Base-by-base conservation (phyloP, 2,329 filamentous ascomycete species). In the Talaromyces islandicus region DNA sequence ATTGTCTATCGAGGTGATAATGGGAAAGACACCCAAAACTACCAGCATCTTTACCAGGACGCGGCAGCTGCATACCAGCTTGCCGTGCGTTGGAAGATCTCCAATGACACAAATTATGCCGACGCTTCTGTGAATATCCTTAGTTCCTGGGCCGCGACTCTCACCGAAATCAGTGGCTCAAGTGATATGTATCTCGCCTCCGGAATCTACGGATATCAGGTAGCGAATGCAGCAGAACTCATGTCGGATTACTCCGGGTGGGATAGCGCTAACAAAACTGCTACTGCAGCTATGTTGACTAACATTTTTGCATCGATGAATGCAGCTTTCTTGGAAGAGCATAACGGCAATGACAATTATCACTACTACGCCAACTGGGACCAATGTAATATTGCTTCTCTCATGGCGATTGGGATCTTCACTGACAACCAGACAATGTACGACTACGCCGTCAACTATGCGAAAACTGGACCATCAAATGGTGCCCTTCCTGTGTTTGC, bases 321-420 rank as follows among this genome's bases (percentile, higher is more conserved):
- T 62, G 64, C 68, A 14, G 56, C 67, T 2, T 80, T 80, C 58
- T 64, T 79, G 7, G 56, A 68, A 7, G 61, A 69, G 7, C 76
- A 80, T 59, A 75, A 78, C 48, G 71, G 65, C 10, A 68, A 71
- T 2, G 64, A 60, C 19, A 66, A 55, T 19, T 35, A 74, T 50
- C 72, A 77, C 56, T 79, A 76, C 64, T 79, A 76, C 63, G 74
- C 77, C 1, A 79, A 79, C 58, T 81, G 78, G 78, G 78, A 80
- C 59, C 65, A 78, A 4, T 76, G 73, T 64, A 80, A 80, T 43
- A 69, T 80, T 29, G 74, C 75, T 2, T 71, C 73, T 0, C 67
- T 77, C 29, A 65, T 75, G 19, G 72, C 78, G 0, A 78, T 79
- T 60, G 78, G 77, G 0, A 71, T 80, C 1, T 68, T 78, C 7